phyloP scores from a whole-genome alignment of 2,329 filamentous ascomycete genomes.

The Leptographium lundbergii region DNA sequence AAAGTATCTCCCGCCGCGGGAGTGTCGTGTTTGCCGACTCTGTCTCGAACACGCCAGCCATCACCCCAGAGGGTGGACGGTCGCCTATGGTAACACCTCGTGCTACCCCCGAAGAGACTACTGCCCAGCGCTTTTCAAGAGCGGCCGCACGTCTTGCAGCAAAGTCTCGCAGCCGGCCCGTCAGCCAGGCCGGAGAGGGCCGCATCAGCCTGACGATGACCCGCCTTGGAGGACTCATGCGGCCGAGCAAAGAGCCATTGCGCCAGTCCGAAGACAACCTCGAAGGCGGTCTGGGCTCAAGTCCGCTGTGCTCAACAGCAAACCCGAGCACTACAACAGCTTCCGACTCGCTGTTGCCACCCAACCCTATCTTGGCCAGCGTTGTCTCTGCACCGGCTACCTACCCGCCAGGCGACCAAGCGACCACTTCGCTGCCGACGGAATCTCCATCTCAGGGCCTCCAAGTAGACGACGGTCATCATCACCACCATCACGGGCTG shows the following conservation, averaged over 20 bases:
- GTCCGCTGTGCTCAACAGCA: neutral
- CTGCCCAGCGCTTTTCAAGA: slow-evolving; percentile 41
- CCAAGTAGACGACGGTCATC: neutral
- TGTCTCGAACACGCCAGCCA: slow-evolving; percentile 23
- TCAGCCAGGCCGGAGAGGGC: slow-evolving; percentile 45
- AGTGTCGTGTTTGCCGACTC: slow-evolving; percentile 37
- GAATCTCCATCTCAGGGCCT: neutral
- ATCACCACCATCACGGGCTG: slow-evolving; percentile 12
- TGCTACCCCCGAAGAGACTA: slow-evolving; percentile 39
- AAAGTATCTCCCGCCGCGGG: slow-evolving; percentile 29
- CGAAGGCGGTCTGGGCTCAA: neutral
- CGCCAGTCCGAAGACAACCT: slow-evolving; percentile 17
- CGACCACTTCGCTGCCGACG: neutral
- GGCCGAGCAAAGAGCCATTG: slow-evolving; percentile 36
- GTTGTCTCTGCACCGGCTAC: neutral
- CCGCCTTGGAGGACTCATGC: slow-evolving; percentile 38
- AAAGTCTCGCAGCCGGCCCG: slow-evolving; percentile 37
- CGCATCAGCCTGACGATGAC: slow-evolving; percentile 46
- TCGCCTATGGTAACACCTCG: slow-evolving; percentile 22
- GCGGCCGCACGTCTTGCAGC: slow-evolving; percentile 41
- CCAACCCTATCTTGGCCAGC: neutral
- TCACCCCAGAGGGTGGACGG: slow-evolving; percentile 19
- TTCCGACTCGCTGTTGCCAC: neutral
- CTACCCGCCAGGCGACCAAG: neutral
- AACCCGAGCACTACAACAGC: neutral